phyloP scores from a whole-genome alignment of 352 stramenopile genomes.

The Pythium sp. region DNA sequence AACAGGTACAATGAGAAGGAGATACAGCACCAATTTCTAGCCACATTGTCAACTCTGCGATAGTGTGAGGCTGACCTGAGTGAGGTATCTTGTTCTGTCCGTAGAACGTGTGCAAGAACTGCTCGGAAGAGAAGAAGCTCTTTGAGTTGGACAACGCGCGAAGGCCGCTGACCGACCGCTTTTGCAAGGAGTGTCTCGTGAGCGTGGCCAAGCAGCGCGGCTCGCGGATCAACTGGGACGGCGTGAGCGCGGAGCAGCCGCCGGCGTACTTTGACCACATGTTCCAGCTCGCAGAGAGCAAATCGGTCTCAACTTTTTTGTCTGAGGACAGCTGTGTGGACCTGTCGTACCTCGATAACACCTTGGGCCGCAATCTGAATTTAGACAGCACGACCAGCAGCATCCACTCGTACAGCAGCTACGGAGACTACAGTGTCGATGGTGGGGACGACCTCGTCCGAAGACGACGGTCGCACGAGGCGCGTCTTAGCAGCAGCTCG shows the following conservation, averaged over 20 bases:
- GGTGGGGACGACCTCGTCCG: neutral
- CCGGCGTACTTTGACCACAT: slow-evolving; percentile 21
- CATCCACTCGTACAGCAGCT: neutral
- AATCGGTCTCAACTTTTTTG: neutral
- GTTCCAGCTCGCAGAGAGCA: slow-evolving; percentile 1
- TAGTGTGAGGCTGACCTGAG: neutral
- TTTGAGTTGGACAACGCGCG: slow-evolving; percentile 44
- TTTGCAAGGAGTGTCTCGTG: slow-evolving; percentile 43
- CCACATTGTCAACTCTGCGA: neutral
- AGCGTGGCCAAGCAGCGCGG: slow-evolving; percentile 15
- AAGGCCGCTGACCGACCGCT: slow-evolving; percentile 34
- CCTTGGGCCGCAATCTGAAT: neutral
- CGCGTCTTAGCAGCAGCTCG: slow-evolving; percentile 4
- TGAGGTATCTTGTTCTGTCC: neutral
- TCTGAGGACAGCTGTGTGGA: slow-evolving; percentile 22
- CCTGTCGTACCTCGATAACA: neutral
- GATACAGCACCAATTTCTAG: neutral
- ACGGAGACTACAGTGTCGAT: neutral
- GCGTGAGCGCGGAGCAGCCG: slow-evolving; percentile 8
- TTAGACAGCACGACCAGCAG: neutral
- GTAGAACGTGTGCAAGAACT: slow-evolving; percentile 45
- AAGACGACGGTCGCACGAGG: neutral
- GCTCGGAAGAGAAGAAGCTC: slow-evolving; percentile 44
- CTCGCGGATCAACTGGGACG: slow-evolving; percentile 9
- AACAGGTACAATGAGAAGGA: slow-evolving; percentile 20